Conservation (phyloP, 305 asterid species). For the Ajuga reptans region DNA sequence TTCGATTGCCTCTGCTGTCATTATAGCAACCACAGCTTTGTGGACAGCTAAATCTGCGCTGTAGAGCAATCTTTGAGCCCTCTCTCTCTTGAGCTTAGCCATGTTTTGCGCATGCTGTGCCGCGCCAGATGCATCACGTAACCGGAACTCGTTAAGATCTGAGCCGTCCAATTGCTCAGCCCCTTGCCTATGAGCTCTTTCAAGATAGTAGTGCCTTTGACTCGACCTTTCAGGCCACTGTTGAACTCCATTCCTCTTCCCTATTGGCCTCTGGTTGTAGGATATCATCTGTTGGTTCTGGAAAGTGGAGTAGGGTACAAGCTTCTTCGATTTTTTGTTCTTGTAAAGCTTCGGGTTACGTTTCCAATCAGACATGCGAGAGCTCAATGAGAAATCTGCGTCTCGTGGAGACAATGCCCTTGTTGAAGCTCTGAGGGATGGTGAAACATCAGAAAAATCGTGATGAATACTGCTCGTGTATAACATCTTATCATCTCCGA, state of each 20-base stretch:
- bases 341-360: constrained; percentile 40
- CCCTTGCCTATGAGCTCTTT: constrained; percentile 33
- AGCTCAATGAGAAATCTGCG: constrained; percentile 40
- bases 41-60: constrained; percentile 80
- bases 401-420: constrained; percentile 61
- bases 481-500: constrained; percentile 48
- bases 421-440: constrained; percentile 46
- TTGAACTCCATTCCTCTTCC: constrained; percentile 46
- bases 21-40: constrained; percentile 67
- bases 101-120: constrained; percentile 48
- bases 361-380: constrained; percentile 57
- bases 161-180: constrained; percentile 35
- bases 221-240: constrained; percentile 45
- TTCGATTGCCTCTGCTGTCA: constrained; percentile 80
- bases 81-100: constrained; percentile 81
- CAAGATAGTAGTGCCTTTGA: constrained; percentile 34
- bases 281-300: constrained; percentile 30
- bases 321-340: constrained; percentile 49
- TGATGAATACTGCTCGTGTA: constrained; percentile 35
- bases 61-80: constrained; percentile 57
- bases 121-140: constrained; percentile 65
- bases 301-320: constrained; percentile 35
- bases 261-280: constrained; percentile 39
- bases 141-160: constrained; percentile 56
- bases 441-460: constrained; percentile 62